Conservation (phyloP, 2,329 filamentous ascomycete species). For the Colletotrichum eleusines region DNA sequence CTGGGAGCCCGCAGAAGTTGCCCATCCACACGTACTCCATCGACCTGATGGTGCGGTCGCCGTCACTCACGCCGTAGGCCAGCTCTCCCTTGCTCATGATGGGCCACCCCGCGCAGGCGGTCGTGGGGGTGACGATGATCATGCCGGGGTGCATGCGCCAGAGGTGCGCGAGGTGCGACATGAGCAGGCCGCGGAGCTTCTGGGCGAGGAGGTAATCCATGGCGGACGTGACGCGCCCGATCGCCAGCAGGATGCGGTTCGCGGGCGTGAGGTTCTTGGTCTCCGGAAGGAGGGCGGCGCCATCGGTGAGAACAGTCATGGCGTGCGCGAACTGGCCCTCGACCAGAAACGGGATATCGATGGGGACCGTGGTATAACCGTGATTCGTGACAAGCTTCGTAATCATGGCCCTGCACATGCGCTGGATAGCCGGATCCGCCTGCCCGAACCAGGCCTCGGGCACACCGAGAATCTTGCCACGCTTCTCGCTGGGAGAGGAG, state of each 20-base stretch:
- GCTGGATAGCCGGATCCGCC: conserved; percentile 56
- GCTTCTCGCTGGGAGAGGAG: conserved; percentile 44
- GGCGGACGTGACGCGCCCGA: conserved; percentile 72
- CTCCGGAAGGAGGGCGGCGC: conserved; percentile 59
- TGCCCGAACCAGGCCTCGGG: conserved; percentile 72
- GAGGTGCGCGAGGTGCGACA: conserved; percentile 77
- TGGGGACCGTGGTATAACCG: conserved; percentile 66
- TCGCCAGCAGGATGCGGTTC: conserved; percentile 74
- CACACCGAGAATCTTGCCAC: conserved; percentile 70
- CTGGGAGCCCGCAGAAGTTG: conserved; percentile 63
- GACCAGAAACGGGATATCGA: conserved; percentile 68
- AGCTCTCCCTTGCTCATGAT: conserved; percentile 54
- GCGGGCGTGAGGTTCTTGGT: conserved; percentile 66
- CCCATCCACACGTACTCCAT: conserved; percentile 66
- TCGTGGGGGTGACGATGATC: conserved; percentile 78
- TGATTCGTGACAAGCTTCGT: conserved; percentile 64
- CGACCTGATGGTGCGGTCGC: conserved; percentile 58
- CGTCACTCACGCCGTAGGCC: conserved; percentile 58
- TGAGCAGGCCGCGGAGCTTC: conserved; percentile 75
- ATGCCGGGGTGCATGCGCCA: conserved; percentile 76
- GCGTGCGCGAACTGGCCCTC: conserved; percentile 80
- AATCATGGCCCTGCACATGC: conserved; percentile 58
- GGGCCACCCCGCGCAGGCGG: conserved; percentile 60
- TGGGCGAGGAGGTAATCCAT: conserved; percentile 78
- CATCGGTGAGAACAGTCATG: conserved; percentile 78